Base-by-base conservation (phyloP, 1,284 basidiomycete genomes). In the Ganoderma boninense region DNA sequence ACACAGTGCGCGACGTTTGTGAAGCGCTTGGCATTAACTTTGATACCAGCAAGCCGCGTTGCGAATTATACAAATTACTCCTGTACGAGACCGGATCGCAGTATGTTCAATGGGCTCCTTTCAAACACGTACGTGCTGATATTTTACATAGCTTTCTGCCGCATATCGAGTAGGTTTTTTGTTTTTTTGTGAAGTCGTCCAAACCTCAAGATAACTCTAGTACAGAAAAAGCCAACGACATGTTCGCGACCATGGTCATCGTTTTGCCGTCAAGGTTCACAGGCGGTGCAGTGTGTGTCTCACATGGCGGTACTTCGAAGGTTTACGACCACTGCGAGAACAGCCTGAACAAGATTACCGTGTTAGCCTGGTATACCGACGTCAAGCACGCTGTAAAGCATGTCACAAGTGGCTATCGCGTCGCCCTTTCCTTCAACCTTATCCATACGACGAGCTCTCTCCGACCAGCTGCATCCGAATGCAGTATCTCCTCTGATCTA, bases 311-410 rank as follows among this genome's bases (percentile, higher is more conserved):
- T 16, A 65, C 75, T 8, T 77, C 74, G 5, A 71, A 80, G 63
- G 72, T 76, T 7, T 78, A 84, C 71, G 82, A 86, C 71, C 75
- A 80, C 32, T 74, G 82, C 7, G 43, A 69, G 1, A 67, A 73
- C 54, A 82, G 81, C 40, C 65, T 77, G 0, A 69, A 76, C 5
- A 73, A 76, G 7, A 84, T 83, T 0, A 77, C 81, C 2, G 78
- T 86, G 10, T 75, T 87, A 7, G 80, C 85, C 0, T 87, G 86
- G 85, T 87, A 86, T 69, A 85, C 84, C 6, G 84, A 85, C 68
- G 85, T 86, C 54, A 74, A 76, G 35, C 84, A 86, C 67, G 83
- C 84, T 75, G 80, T 87, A 62, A 83, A 85, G 68, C 82, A 83
- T 4, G 77, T 88, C 49, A 84, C 81, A 1, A 79, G 80, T 35